phyloP scores from a whole-genome alignment of 2,329 filamentous ascomycete species.

The Exophiala mesophila region DNA sequence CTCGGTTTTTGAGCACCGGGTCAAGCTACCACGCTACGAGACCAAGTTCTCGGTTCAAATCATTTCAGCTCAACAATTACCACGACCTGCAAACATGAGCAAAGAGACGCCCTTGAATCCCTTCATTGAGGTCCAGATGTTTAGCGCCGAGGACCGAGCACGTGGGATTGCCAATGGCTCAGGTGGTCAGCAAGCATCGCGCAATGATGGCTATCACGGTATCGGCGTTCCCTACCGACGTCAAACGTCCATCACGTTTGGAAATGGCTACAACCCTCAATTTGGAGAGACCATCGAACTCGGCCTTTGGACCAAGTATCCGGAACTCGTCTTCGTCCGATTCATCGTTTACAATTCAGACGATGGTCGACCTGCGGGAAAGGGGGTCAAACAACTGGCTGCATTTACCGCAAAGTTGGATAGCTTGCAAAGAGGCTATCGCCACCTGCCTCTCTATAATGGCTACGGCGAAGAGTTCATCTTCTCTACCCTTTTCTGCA shows the following conservation, averaged over 20 bases:
- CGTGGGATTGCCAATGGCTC: slow-evolving; percentile 65
- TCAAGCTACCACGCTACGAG: slow-evolving; percentile 40
- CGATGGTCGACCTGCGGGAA: slow-evolving; percentile 66
- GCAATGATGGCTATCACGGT: slow-evolving; percentile 57
- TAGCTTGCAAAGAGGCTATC: slow-evolving; percentile 86
- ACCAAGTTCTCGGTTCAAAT: slow-evolving; percentile 82
- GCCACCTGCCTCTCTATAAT: slow-evolving; percentile 85
- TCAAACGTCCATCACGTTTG: slow-evolving; percentile 72
- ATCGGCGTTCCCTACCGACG: slow-evolving; percentile 69
- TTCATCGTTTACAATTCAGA: slow-evolving; percentile 86
- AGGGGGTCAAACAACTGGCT: slow-evolving; percentile 62
- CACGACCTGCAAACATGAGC: slow-evolving; percentile 70
- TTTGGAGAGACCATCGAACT: slow-evolving; percentile 78
- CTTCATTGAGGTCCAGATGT: slow-evolving; percentile 91
- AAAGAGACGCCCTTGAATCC: slow-evolving; percentile 76
- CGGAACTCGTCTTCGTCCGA: slow-evolving; percentile 86
- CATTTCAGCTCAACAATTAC: slow-evolving; percentile 91
- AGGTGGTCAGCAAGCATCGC: slow-evolving; percentile 60
- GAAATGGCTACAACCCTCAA: slow-evolving; percentile 89
- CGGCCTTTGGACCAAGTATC: slow-evolving; percentile 85
- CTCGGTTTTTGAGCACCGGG: slow-evolving; percentile 31
- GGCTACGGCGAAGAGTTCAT: slow-evolving; percentile 85
- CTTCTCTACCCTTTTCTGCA: slow-evolving; percentile 91
- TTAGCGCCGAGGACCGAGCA: slow-evolving; percentile 86
- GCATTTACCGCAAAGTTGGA: slow-evolving; percentile 89